Evolutionary conservation across 2,329 filamentous ascomycete species (phyloP).

Genomic region (Pseudogymnoascus verrucosus): DNA sequence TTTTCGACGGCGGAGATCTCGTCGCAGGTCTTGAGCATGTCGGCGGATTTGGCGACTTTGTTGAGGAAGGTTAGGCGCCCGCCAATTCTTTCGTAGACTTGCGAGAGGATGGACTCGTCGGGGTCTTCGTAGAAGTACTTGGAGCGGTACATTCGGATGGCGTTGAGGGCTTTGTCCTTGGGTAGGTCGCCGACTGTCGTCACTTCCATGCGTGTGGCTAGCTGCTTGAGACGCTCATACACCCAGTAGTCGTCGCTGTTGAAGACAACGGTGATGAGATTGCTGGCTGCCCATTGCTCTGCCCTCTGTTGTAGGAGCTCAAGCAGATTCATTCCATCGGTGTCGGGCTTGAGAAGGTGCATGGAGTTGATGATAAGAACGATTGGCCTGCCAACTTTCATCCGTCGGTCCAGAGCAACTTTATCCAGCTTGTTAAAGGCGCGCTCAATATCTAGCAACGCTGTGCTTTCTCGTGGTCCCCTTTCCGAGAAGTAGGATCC

Average conservation of each 20-base stretch:
- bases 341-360: slow-evolving; percentile 83
- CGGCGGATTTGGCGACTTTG: slow-evolving; percentile 73
- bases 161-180: slow-evolving; percentile 67
- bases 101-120: slow-evolving; percentile 49
- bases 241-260: slow-evolving; percentile 99
- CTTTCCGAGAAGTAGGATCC: slow-evolving; percentile 92
- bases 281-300: slow-evolving; percentile 91
- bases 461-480: slow-evolving; percentile 84
- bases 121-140: slow-evolving; percentile 64
- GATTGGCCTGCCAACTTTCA: slow-evolving; percentile 55
- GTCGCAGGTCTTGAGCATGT: slow-evolving; percentile 76
- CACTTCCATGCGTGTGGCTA: slow-evolving; percentile 91
- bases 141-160: slow-evolving; percentile 70
- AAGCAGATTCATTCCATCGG: slow-evolving; percentile 85
- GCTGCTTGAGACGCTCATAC: slow-evolving; percentile 86
- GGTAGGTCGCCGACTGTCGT: slow-evolving; percentile 77
- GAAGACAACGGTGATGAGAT: slow-evolving; percentile 85
- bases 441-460: slow-evolving; percentile 88
- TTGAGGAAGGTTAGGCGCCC: slow-evolving; percentile 83
- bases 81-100: slow-evolving; percentile 80
- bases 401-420: slow-evolving; percentile 68
- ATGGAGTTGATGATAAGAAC: slow-evolving; percentile 93
- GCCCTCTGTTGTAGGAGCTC: slow-evolving; percentile 93
- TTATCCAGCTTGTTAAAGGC: slow-evolving; percentile 98
- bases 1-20: slow-evolving; percentile 63